Base-by-base conservation (phyloP, 495 filamentous ascomycete genomes). In the Aspergillus heteromorphus region DNA sequence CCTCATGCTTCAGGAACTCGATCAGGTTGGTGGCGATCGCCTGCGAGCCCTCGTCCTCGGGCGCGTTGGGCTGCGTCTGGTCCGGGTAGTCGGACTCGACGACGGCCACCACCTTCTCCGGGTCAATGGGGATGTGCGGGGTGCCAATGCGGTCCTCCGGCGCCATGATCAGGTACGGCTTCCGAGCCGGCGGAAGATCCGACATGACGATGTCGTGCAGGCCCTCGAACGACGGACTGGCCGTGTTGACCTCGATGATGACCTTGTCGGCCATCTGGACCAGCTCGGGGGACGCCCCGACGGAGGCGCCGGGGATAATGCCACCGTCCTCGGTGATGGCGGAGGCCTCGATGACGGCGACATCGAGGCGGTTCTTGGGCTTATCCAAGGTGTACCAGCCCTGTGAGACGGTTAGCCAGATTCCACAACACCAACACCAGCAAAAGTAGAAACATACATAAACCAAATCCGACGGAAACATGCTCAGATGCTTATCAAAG, bases 301-400 rank as follows among this genome's bases (percentile, higher is more conserved):
- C 91, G 21, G 84, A 88, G 19, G 91, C 90, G 56, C 91, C 91
- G 25, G 88, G 89, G 38, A 96, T 88, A 65, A 96, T 92, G 49
- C 88, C 89, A 42, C 91, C 91, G 67, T 92, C 87, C 64, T 92
- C 89, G n/a, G 89, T 93, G 66, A 96, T 95, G 55, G 88, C 90
- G 29, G 84, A 85, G 5, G 91, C 91, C 67, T 96, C 91, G 19
- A 96, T 87, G 21, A 95, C 86, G 1, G 87, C 88, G 0, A 92
- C 87, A 61, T 96, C 91, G 10, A 96, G 73, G 53, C 79, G 86
- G 61, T 87, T 87, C 48, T 73, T 80, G 1, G 84, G 80, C 65
- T 83, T 84, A 67, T 95, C 79, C 72, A 86, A 81, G 8, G 88
- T 92, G 67, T 92, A 91, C 72, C 81, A 95, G 50, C 91, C 85